Percentiles rank a stretch among this genome's conserved stretches.
These are phyloP conservation scores for Vararia minispora DNA, from an alignment of 768 basidiomycete species.

Conservation along the genomic window DNA sequence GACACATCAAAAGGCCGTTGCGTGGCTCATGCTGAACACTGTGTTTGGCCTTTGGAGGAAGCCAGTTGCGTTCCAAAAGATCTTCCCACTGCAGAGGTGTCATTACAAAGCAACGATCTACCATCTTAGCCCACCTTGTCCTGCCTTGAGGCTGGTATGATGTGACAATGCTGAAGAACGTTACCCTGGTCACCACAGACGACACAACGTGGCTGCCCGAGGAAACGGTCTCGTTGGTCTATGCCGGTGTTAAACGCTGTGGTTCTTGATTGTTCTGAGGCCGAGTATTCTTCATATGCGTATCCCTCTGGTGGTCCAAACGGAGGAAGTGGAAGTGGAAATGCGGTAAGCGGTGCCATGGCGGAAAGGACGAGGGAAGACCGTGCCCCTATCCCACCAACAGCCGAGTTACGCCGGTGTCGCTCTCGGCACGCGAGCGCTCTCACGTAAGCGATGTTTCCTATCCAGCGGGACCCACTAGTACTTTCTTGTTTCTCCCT, in stretches of 20 bases:
- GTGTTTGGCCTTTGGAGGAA: not conserved
- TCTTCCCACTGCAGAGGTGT: not conserved
- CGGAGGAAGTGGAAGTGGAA: too few relatives aligned
- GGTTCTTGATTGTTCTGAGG: not conserved
- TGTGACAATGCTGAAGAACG: not conserved
- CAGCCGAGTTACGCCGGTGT: too few relatives aligned
- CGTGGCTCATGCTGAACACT: not conserved
- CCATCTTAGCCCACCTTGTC: not conserved
- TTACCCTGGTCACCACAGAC: not conserved
- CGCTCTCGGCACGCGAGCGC: too few relatives aligned
- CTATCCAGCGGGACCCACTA: too few relatives aligned
- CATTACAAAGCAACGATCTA: not conserved
- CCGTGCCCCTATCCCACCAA: too few relatives aligned
- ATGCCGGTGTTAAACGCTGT: not conserved
- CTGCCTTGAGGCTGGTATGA: not conserved
- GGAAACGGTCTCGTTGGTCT: not conserved
- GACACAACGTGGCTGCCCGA: not conserved
- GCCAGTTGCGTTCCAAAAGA: not conserved
- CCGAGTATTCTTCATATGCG: not conserved
- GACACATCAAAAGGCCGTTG: slow-evolving; percentile 1
- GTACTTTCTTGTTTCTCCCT: too few relatives aligned
- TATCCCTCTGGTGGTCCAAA: not conserved
- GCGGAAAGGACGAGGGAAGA: too few relatives aligned
- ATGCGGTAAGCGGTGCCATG: too few relatives aligned
- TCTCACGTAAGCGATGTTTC: too few relatives aligned